These are phyloP conservation scores for Coemansia sp. DNA, from an alignment of 192 early-diverging fungal genomes.

Conservation along the genomic window DNA sequence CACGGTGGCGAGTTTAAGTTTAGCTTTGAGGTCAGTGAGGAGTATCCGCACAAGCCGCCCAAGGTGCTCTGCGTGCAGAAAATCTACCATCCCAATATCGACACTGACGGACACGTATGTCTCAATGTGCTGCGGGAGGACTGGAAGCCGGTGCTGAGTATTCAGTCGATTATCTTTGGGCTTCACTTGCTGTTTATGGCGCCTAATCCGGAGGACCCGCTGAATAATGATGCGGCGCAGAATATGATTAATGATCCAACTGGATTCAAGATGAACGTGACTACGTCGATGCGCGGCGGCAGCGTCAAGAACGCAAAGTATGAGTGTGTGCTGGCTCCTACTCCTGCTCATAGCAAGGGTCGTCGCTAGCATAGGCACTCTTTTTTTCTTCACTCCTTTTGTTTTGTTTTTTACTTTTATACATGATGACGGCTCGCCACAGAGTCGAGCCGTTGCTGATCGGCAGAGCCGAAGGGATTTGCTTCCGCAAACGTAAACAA, in stretches of 20 bases:
- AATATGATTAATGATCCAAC: conserved; percentile 68
- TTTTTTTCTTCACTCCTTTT: background rate
- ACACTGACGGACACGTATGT: conserved; percentile 94
- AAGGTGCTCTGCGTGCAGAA: conserved; percentile 85
- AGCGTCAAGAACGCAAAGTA: conserved; percentile 64
- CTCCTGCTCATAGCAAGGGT: background rate
- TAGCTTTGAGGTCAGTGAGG: conserved; percentile 74
- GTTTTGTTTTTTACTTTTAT: background rate
- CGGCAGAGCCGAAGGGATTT: background rate
- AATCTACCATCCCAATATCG: conserved; percentile 98
- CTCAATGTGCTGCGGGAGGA: conserved; percentile 96
- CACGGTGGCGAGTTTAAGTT: conserved; percentile 80
- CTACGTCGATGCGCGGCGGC: conserved; percentile 75
- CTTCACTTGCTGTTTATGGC: conserved; percentile 89
- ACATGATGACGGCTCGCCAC: background rate
- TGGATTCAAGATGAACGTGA: conserved; percentile 76
- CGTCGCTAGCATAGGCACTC: background rate
- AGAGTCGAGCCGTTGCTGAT: background rate
- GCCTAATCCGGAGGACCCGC: conserved; percentile 95
- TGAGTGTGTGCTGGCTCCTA: conserved; percentile 58
- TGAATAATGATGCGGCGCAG: conserved; percentile 95
- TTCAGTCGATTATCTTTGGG: conserved; percentile 87
- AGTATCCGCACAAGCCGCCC: conserved; percentile 95
- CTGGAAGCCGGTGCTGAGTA: conserved; percentile 97
- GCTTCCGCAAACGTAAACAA: conserved; percentile 13